Evolutionary conservation across 441 rosid species (phyloP).

Genomic region (Theobroma grandiflorum): DNA sequence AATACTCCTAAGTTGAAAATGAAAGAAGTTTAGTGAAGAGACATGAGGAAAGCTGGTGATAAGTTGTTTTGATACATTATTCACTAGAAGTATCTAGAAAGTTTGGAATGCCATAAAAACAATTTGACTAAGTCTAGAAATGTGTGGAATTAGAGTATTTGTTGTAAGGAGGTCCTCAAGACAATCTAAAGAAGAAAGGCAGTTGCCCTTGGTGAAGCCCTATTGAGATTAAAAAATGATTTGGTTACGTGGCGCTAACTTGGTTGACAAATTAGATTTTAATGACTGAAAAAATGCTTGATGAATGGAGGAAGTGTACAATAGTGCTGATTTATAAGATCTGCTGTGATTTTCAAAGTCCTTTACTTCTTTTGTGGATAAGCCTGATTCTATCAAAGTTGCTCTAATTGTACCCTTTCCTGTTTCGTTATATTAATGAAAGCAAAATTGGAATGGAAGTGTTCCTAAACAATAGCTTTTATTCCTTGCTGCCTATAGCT

Average conservation of each 20-base stretch:
- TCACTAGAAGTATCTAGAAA: conserved; percentile 6
- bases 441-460: conserved; percentile 5
- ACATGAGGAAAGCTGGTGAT: background rate
- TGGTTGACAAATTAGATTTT: conserved; percentile 1
- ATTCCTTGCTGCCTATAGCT: background rate
- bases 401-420: too few relatives aligned
- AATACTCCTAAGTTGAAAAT: background rate
- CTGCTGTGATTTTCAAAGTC: background rate
- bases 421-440: too few relatives aligned
- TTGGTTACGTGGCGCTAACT: background rate
- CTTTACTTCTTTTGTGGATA: too few relatives aligned
- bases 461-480: background rate
- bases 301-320: background rate
- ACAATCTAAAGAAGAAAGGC: background rate
- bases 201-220: conserved; percentile 7
- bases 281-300: conserved; percentile 10
- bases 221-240: background rate
- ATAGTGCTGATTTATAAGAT: background rate
- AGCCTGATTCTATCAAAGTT: too few relatives aligned
- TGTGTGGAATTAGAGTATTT: background rate
- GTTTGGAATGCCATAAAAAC: background rate
- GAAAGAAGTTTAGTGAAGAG: background rate
- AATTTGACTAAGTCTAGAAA: background rate
- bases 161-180: background rate
- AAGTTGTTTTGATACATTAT: background rate